A percentile compares a stretch with the other conserved stretches of the same genome.
These are phyloP conservation scores for Psophocarpus tetragonolobus DNA, from an alignment of 306 rosid species.

Conservation along the genomic window DNA sequence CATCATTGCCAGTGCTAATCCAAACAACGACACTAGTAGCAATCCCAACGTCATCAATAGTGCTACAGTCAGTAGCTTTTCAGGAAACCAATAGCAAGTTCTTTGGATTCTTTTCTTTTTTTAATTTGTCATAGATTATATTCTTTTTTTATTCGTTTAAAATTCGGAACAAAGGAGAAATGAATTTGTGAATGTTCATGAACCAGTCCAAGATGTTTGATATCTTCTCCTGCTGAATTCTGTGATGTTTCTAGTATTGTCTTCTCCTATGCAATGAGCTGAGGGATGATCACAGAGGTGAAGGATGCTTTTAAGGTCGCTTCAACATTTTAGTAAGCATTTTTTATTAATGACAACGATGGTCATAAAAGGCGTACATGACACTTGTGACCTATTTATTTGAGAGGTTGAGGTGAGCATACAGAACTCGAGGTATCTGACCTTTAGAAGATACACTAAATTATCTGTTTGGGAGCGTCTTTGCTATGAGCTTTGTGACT, in stretches of 20 bases:
- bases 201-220: background rate
- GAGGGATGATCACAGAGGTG: background rate
- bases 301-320: background rate
- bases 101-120: background rate
- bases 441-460: background rate
- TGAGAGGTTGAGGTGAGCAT: background rate
- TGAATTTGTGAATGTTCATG: slow-evolving; percentile 50
- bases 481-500: background rate
- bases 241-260: background rate
- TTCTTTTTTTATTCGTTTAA: slow-evolving; percentile 1
- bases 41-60: slow-evolving; percentile 25
- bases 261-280: background rate
- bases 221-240: background rate
- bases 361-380: background rate
- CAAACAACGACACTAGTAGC: slow-evolving; percentile 28
- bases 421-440: background rate
- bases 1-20: slow-evolving; percentile 65
- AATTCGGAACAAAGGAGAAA: slow-evolving; percentile 32
- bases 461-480: background rate
- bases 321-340: background rate
- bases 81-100: slow-evolving; percentile 53
- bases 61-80: slow-evolving; percentile 47
- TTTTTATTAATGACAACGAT: background rate
- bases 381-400: background rate
- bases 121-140: background rate